Evolutionary conservation across 176 grass and related monocot species (phyloP).

Genomic region (Musa acuminata): DNA sequence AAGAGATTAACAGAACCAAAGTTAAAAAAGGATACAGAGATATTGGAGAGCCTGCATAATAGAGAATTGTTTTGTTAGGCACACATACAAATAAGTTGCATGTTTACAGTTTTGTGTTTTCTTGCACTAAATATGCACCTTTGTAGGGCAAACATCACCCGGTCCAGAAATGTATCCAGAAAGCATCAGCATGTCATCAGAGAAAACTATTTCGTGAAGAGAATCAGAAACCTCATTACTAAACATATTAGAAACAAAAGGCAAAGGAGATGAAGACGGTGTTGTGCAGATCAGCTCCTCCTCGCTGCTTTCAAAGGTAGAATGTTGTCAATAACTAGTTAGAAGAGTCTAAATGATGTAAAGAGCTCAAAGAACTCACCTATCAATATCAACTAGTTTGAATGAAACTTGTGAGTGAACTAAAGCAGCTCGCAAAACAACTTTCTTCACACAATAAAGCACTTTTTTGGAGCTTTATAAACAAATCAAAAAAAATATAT

Average conservation of each 20-base stretch:
- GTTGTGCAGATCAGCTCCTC: conserved; percentile 57
- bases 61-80: conserved; percentile 20
- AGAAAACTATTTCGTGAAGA: conserved; percentile 60
- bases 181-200: conserved; percentile 53
- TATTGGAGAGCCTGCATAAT: conserved; percentile 83
- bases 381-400: conserved; percentile 70
- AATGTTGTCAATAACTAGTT: conserved; percentile 13
- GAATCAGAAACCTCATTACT: conserved; percentile 65
- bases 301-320: conserved; percentile 43
- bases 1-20: conserved; percentile 17
- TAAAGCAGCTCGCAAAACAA: conserved; percentile 53
- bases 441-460: conserved; percentile 76
- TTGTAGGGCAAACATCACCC: conserved; percentile 40
- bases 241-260: conserved; percentile 61
- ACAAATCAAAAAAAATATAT: conserved; percentile 14
- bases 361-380: conserved; percentile 29
- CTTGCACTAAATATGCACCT: conserved; percentile 28
- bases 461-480: conserved; percentile 70
- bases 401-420: conserved; percentile 78
- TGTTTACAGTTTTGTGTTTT: conserved; percentile 2
- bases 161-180: conserved; percentile 81
- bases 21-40: conserved; percentile 74
- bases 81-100: background rate
- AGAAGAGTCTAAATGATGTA: background rate
- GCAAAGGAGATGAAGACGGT: conserved; percentile 47